These are phyloP conservation scores for Evansstolkia leycettana DNA, from an alignment of 495 filamentous ascomycete species.

Conservation along the genomic window DNA sequence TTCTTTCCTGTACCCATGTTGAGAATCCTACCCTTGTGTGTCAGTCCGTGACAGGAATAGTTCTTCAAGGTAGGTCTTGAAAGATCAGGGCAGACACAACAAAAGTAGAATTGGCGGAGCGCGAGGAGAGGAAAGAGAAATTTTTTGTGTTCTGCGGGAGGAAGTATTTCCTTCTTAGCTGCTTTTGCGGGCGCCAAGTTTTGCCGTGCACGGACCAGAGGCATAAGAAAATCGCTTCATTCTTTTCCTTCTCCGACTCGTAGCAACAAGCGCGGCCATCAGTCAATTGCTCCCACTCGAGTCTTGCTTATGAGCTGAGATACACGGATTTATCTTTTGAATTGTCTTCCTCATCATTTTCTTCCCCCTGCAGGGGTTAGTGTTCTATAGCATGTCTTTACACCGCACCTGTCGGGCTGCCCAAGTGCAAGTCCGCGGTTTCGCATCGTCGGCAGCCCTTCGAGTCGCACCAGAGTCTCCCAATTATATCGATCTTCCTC, in stretches of 20 bases:
- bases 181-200: constrained; percentile 18
- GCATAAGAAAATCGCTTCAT: constrained; percentile 31
- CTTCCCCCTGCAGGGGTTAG: too few relatives aligned
- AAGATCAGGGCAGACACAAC: constrained; percentile 20
- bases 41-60: constrained; percentile 9
- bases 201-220: constrained; percentile 29
- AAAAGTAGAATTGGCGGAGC: constrained; percentile 19
- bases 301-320: constrained; percentile 4
- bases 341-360: constrained; percentile 1
- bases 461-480: constrained; percentile 54
- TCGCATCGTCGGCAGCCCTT: constrained; percentile 24
- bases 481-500: constrained; percentile 59
- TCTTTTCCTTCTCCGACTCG: constrained; percentile 17
- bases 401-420: constrained; percentile 29
- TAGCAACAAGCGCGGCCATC: constrained; percentile 4
- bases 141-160: constrained; percentile 14
- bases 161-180: background rate
- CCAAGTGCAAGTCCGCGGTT: constrained; percentile 33
- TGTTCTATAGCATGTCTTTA: constrained; percentile 22
- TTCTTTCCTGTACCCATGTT: constrained; percentile 95
- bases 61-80: constrained; percentile 14
- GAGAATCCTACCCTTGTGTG: constrained; percentile 9
- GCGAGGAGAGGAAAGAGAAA: constrained; percentile 19
- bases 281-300: background rate
- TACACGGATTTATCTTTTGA: constrained; percentile 5